Percentiles rank a stretch among this genome's conserved stretches.
phyloP scores from a whole-genome alignment of 108 stramenopile genomes.

The Fragilariopsis cylindrus region DNA sequence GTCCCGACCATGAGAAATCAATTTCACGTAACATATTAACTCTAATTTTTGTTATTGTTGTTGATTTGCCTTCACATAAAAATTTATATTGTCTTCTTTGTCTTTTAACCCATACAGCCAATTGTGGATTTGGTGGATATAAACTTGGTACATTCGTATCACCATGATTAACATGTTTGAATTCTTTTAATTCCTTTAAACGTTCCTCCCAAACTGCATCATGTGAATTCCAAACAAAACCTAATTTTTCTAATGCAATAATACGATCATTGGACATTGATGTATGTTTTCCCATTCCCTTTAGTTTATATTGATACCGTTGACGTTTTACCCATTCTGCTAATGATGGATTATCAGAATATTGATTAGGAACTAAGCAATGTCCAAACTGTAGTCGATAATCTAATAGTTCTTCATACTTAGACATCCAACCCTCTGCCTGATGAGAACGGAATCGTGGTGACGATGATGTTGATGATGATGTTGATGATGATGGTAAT shows the following conservation, averaged over 20 bases:
- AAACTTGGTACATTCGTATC: slow-evolving; percentile 39
- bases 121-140: slow-evolving; percentile 28
- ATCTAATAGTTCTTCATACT: slow-evolving; percentile 31
- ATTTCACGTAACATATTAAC: slow-evolving; percentile 40
- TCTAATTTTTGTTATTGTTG: slow-evolving; percentile 48
- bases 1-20: slow-evolving; percentile 50
- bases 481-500: background rate
- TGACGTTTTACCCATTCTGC: slow-evolving; percentile 52
- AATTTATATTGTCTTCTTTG: slow-evolving; percentile 48
- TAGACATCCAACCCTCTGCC: slow-evolving; percentile 37
- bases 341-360: slow-evolving; percentile 34
- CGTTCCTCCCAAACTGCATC: slow-evolving; percentile 37
- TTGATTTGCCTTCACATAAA: slow-evolving; percentile 36
- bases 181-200: slow-evolving; percentile 30
- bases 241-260: slow-evolving; percentile 40
- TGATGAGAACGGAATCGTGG: slow-evolving; percentile 33
- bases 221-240: slow-evolving; percentile 59
- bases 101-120: slow-evolving; percentile 47
- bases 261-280: slow-evolving; percentile 55
- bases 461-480: slow-evolving; percentile 5
- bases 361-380: slow-evolving; percentile 39
- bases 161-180: slow-evolving; percentile 21
- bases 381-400: slow-evolving; percentile 32
- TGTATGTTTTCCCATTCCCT: slow-evolving; percentile 23
- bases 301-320: slow-evolving; percentile 40